phyloP scores from a whole-genome alignment of 192 early-diverging fungal species.

The Gryganskiella cystojenkinii region DNA sequence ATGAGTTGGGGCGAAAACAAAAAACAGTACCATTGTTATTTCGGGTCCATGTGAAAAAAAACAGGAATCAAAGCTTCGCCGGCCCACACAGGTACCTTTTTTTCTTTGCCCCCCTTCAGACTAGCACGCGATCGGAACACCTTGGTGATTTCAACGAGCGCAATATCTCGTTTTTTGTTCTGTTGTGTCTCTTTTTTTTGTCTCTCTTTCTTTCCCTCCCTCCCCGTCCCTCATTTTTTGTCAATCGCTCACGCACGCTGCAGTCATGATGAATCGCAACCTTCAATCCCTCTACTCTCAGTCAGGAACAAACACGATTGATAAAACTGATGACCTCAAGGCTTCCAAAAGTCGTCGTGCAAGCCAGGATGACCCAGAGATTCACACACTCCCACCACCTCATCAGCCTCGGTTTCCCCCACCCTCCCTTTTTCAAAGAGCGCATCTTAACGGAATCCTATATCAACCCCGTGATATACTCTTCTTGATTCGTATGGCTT shows the following conservation, averaged over 20 bases:
- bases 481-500: slow-evolving; percentile 3
- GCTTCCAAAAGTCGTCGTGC: too few species aligned
- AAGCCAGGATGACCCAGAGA: neutral
- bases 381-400: neutral
- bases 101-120: too few species aligned
- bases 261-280: neutral
- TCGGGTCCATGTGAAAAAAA: too few species aligned
- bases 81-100: too few species aligned
- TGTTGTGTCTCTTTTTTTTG: neutral
- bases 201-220: neutral
- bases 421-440: slow-evolving; percentile 31
- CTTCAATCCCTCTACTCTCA: slow-evolving; percentile 8
- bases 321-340: neutral
- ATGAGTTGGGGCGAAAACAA: too few species aligned
- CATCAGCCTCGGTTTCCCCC: slow-evolving; percentile 2
- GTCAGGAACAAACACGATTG: slow-evolving; percentile 1
- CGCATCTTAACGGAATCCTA: slow-evolving; percentile 17
- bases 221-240: neutral
- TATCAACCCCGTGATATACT: slow-evolving; percentile 13
- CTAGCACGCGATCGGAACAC: too few species aligned
- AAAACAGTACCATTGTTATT: neutral
- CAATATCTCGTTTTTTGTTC: neutral
- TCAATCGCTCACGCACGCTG: neutral
- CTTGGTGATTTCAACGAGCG: neutral
- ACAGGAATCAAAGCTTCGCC: too few species aligned